A percentile compares a stretch with the other conserved stretches of the same genome.
Evolutionary conservation across 805 yeast species (phyloP).

Genomic region (Ogataea saltuana): DNA sequence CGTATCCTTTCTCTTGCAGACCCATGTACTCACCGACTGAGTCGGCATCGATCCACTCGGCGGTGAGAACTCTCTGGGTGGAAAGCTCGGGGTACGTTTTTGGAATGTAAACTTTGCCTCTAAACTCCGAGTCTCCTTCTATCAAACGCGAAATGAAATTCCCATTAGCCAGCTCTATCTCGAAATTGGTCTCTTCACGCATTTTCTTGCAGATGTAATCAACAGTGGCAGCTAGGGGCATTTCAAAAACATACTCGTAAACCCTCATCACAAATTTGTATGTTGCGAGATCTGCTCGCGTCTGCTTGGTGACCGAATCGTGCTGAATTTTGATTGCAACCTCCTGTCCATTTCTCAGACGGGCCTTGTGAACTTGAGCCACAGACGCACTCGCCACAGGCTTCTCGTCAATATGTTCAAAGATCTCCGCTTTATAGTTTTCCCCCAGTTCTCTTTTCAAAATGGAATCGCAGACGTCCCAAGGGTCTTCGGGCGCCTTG

Average conservation of each 20-base stretch:
- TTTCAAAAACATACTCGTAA: slow-evolving; percentile 59
- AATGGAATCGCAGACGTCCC: slow-evolving; percentile 46
- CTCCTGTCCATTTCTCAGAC: slow-evolving; percentile 43
- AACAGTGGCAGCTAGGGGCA: slow-evolving; percentile 61
- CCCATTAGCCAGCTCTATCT: slow-evolving; percentile 56
- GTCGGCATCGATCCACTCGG: slow-evolving; percentile 80
- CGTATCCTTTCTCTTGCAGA: slow-evolving; percentile 42
- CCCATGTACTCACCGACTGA: slow-evolving; percentile 49
- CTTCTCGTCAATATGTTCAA: slow-evolving; percentile 47
- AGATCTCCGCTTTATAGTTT: slow-evolving; percentile 40
- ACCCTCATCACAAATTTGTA: slow-evolving; percentile 52
- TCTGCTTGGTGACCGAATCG: slow-evolving; percentile 58
- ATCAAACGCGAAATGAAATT: slow-evolving; percentile 40
- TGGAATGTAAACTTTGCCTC: slow-evolving; percentile 55
- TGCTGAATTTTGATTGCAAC: slow-evolving; percentile 74
- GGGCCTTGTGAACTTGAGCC: slow-evolving; percentile 68
- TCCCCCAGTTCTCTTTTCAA: slow-evolving; percentile 44
- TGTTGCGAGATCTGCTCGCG: slow-evolving; percentile 59
- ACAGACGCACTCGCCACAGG: slow-evolving; percentile 78
- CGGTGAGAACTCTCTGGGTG: slow-evolving; percentile 53
- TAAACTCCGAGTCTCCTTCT: slow-evolving; percentile 43
- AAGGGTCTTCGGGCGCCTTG: slow-evolving; percentile 61
- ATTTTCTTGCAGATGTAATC: slow-evolving; percentile 58
- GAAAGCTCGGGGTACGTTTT: slow-evolving; percentile 45
- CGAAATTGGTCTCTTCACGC: slow-evolving; percentile 62